Base-by-base conservation (phyloP, 164 flowering plant species). In the Chimonanthus praecox region DNA sequence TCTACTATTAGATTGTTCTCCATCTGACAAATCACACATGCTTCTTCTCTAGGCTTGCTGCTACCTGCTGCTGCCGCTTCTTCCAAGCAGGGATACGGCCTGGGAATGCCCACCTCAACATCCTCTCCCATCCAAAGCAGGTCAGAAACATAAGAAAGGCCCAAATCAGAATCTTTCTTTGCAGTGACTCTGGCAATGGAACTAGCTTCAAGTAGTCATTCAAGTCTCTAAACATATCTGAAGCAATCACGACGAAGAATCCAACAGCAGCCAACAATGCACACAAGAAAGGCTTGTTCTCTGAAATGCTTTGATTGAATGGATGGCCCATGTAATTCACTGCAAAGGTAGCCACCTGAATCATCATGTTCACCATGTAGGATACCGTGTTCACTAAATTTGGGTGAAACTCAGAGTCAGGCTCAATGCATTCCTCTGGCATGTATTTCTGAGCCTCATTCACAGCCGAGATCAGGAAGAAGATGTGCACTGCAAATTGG, bases 241-340 rank as follows among this genome's bases (percentile, higher is more conserved):
- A 93, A 1, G 98, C 83, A 48, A 93, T 89, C 4, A 85, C 89
- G 0, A 85, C 80, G 78, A 94, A 91, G 83, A 95, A 95, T 6
- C 84, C 93, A 21, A 83, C 93, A 46, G 96, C 91, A 44, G 81
- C 92, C 61, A 82, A 16, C 20, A 95, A 88, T 2, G 98, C 98
- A 78, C 85, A 90, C 66, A 77, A 51, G 76, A 95, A 95, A 0
- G 99, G 98, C 66, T 87, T 87, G 86, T 92, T 95, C 79, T 95
- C 95, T 0, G 87, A 69, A 11, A 95, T 86, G 76, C 99, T 93
- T 78, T 93, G 97, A 82, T 95, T 95, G 76, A 95, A 95, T 0
- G 98, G 99, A 75, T 92, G 98, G 13, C 99, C 99, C 96, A 93
- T 95, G 82, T 95, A 95, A 83, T 95, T 95, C 74, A 93, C 99